Percentiles rank a stretch among this genome's conserved stretches.
Conservation (phyloP, 1,139 yeast species). For the Meyerozyma elateridarum region DNA sequence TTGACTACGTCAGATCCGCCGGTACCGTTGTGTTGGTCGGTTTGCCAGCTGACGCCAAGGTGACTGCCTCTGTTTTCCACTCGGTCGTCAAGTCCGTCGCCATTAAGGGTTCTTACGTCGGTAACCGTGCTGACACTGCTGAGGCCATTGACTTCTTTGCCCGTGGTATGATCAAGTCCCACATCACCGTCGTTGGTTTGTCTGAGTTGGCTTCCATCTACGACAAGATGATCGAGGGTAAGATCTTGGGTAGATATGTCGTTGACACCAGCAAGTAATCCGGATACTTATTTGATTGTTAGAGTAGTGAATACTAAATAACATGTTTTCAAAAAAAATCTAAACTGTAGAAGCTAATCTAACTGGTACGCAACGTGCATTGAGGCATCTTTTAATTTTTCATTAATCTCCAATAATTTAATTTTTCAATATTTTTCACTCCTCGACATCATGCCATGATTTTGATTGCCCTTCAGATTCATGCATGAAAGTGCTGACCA, state of each 20-base stretch:
- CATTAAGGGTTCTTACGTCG: constrained; percentile 74
- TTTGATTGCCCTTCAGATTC: no score
- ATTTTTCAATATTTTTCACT: no score
- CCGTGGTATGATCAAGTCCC: constrained; percentile 65
- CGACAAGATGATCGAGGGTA: constrained; percentile 66
- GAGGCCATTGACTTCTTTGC: constrained; percentile 72
- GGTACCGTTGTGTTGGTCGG: constrained; percentile 83
- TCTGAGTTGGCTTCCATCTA: constrained; percentile 56
- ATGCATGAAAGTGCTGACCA: no score
- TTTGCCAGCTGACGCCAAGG: constrained; percentile 68
- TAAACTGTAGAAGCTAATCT: no score
- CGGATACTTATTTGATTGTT: no score
- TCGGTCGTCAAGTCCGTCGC: constrained; percentile 62
- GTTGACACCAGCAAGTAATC: constrained; percentile 43
- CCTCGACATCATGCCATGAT: no score
- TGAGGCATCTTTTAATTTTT: no score
- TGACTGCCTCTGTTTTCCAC: constrained; percentile 55
- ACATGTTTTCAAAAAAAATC: no score
- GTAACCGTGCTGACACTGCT: constrained; percentile 74
- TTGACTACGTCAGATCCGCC: constrained; percentile 63
- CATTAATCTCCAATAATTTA: no score
- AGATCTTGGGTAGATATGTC: constrained; percentile 70
- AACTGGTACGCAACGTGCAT: no score
- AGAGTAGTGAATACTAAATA: no score
- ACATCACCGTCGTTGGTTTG: constrained; percentile 63